phyloP scores from a whole-genome alignment of 2,329 filamentous ascomycete species.

The Exophiala lecanii-corni region DNA sequence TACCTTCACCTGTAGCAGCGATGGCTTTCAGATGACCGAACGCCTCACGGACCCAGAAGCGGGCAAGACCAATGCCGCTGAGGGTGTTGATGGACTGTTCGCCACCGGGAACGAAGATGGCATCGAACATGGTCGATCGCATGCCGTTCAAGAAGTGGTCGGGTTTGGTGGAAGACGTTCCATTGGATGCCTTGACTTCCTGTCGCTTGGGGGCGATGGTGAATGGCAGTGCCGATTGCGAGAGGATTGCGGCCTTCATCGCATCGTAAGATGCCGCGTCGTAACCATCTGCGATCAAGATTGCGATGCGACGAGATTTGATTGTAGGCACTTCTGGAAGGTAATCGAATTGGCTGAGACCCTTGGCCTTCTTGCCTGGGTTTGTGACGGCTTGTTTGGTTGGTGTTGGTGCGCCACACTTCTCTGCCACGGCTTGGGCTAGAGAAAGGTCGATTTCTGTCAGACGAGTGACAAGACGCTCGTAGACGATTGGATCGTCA shows the following conservation, averaged over 20 bases:
- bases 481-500: slow-evolving; percentile 71
- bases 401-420: slow-evolving; percentile 63
- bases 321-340: slow-evolving; percentile 61
- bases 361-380: slow-evolving; percentile 62
- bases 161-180: slow-evolving; percentile 52
- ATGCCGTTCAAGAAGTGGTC: slow-evolving; percentile 77
- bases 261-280: slow-evolving; percentile 62
- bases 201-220: slow-evolving; percentile 67
- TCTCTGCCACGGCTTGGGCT: slow-evolving; percentile 63
- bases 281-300: slow-evolving; percentile 74
- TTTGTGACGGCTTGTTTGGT: slow-evolving; percentile 52
- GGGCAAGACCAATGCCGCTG: slow-evolving; percentile 63
- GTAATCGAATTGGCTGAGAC: slow-evolving; percentile 69
- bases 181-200: slow-evolving; percentile 45
- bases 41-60: slow-evolving; percentile 74
- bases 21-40: slow-evolving; percentile 80
- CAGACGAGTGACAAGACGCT: slow-evolving; percentile 62
- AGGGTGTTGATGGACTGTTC: slow-evolving; percentile 60
- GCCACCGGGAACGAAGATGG: slow-evolving; percentile 71
- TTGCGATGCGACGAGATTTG: slow-evolving; percentile 64
- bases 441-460: slow-evolving; percentile 67
- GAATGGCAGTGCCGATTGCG: slow-evolving; percentile 62
- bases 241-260: slow-evolving; percentile 59
- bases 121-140: slow-evolving; percentile 74
- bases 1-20: slow-evolving; percentile 68